Percentiles rank a stretch among this genome's conserved stretches.
These are phyloP conservation scores for Xylaria digitata DNA, from an alignment of 2,329 filamentous ascomycete species.

Conservation along the genomic window DNA sequence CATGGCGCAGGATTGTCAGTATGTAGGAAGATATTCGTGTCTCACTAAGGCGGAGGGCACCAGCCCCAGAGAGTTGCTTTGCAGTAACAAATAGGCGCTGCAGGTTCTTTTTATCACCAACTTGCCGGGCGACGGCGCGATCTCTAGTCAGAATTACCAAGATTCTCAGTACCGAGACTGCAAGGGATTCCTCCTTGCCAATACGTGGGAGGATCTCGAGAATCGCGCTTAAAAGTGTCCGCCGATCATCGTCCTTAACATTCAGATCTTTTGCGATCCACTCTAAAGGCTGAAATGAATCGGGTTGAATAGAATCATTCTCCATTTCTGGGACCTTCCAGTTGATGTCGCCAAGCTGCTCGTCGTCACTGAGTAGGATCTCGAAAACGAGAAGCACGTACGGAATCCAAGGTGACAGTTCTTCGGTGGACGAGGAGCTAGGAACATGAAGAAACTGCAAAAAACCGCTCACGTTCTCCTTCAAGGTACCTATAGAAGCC, in stretches of 20 bases:
- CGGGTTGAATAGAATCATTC: slow-evolving; percentile 57
- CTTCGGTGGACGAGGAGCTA: slow-evolving; percentile 74
- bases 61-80: slow-evolving; percentile 85
- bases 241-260: slow-evolving; percentile 73
- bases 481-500: slow-evolving; percentile 77
- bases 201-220: slow-evolving; percentile 86
- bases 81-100: slow-evolving; percentile 94
- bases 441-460: slow-evolving; percentile 81
- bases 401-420: slow-evolving; percentile 91
- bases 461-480: slow-evolving; percentile 79
- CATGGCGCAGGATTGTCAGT: slow-evolving; percentile 88
- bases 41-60: slow-evolving; percentile 76
- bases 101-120: slow-evolving; percentile 90
- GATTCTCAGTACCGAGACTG: slow-evolving; percentile 83
- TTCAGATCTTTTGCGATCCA: slow-evolving; percentile 70
- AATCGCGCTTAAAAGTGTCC: slow-evolving; percentile 78
- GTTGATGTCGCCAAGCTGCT: slow-evolving; percentile 77
- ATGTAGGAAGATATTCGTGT: slow-evolving; percentile 69
- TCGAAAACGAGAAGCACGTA: slow-evolving; percentile 92
- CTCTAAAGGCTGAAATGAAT: slow-evolving; percentile 64
- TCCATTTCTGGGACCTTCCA: slow-evolving; percentile 72
- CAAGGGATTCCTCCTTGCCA: slow-evolving; percentile 86
- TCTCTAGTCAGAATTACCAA: slow-evolving; percentile 88
- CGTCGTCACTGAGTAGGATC: slow-evolving; percentile 88
- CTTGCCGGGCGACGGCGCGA: slow-evolving; percentile 76